phyloP scores from a whole-genome alignment of 331 rosid species.

The Spiraea crenata region DNA sequence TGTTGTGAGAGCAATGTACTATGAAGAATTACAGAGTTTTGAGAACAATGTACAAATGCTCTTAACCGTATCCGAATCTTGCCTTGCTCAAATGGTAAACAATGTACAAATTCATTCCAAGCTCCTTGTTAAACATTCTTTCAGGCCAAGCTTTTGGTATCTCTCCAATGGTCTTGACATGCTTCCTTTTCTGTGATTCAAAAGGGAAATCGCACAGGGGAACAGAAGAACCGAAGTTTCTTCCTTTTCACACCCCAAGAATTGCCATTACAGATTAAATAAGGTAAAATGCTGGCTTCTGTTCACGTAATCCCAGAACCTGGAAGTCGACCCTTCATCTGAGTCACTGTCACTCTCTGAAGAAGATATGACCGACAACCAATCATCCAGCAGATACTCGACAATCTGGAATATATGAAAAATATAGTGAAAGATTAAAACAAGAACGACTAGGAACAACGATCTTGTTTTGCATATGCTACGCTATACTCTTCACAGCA shows the following conservation, averaged over 20 bases:
- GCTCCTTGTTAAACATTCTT: neutral
- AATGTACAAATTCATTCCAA: constrained; percentile 22
- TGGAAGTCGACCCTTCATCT: constrained; percentile 43
- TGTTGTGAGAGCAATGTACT: constrained; percentile 12
- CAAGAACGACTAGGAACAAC: neutral
- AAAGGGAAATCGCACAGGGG: too few species aligned
- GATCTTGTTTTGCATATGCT: neutral
- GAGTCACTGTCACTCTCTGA: constrained; percentile 84
- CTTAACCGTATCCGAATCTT: constrained; percentile 17
- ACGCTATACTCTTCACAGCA: neutral
- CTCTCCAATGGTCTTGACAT: too few species aligned
- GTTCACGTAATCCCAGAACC: constrained; percentile 62
- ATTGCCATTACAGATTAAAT: too few species aligned
- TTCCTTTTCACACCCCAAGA: too few species aligned
- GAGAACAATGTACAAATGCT: constrained; percentile 37
- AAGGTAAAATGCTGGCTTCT: neutral
- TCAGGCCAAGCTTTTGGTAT: too few species aligned
- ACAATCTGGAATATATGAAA: constrained; percentile 47
- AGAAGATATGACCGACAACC: constrained; percentile 32
- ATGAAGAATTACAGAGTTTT: constrained; percentile 18
- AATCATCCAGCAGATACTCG: constrained; percentile 56
- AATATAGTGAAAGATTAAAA: neutral
- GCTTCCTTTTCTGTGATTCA: too few species aligned
- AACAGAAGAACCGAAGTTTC: too few species aligned
- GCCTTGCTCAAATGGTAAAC: constrained; percentile 13